Evolutionary conservation across 352 stramenopile species (phyloP).

Genomic region (Elongisporangium anandrum): DNA sequence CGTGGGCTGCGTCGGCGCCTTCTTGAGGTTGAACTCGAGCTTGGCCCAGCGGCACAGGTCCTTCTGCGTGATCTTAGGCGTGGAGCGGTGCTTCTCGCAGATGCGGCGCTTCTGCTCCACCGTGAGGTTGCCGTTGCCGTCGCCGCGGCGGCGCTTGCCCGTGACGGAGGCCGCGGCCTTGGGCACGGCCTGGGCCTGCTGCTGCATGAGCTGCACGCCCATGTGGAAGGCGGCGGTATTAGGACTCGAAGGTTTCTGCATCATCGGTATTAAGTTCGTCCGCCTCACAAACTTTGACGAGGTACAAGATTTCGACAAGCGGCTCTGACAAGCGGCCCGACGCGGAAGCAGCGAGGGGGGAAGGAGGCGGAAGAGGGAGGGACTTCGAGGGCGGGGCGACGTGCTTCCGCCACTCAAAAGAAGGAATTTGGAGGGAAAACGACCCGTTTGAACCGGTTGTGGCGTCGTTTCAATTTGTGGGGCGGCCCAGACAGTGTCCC

Average conservation of each 20-base stretch:
- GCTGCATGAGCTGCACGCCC: conserved; percentile 14
- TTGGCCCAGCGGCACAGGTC: conserved; percentile 85
- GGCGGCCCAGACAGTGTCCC: background rate
- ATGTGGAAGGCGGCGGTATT: conserved; percentile 42
- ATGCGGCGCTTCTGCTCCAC: conserved; percentile 87
- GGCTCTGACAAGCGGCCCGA: conserved; percentile 2
- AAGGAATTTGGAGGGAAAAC: background rate
- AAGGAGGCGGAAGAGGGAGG: background rate
- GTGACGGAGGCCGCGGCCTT: background rate
- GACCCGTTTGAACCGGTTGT: background rate
- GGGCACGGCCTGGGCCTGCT: conserved; percentile 2
- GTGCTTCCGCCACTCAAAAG: background rate
- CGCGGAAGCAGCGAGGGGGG: conserved; percentile 1
- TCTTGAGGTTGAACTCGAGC: conserved; percentile 85
- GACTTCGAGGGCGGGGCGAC: background rate
- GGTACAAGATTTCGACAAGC: conserved; percentile 44
- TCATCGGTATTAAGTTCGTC: conserved; percentile 18
- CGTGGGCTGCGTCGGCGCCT: conserved; percentile 73
- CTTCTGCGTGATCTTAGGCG: conserved; percentile 87
- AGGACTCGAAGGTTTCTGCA: conserved; percentile 82
- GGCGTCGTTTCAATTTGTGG: background rate
- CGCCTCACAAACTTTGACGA: conserved; percentile 55
- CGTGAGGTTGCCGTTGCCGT: conserved; percentile 76
- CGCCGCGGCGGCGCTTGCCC: conserved; percentile 38
- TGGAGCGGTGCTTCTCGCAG: conserved; percentile 82